Evolutionary conservation across 176 grass and related monocot species (phyloP).

Genomic region (Metroxylon sagu): DNA sequence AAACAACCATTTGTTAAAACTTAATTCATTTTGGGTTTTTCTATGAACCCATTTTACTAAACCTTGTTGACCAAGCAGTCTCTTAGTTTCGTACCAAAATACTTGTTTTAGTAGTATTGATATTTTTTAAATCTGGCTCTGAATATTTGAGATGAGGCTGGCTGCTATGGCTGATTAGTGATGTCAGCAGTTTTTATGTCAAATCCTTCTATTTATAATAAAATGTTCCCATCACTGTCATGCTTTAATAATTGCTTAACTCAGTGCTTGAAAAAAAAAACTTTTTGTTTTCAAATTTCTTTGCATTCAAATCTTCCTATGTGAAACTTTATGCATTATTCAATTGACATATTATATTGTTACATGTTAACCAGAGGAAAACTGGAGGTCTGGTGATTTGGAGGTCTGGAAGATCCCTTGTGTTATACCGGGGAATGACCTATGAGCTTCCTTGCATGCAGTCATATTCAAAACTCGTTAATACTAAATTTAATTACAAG

Average conservation of each 20-base stretch:
- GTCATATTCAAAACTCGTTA: constrained; percentile 47
- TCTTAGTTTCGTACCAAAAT: too few species aligned
- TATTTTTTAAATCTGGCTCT: too few species aligned
- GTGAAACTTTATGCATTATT: neutral
- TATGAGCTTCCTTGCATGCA: constrained; percentile 68
- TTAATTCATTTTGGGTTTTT: too few species aligned
- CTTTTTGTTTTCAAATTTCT: neutral
- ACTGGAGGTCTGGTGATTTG: constrained; percentile 91
- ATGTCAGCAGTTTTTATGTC: too few species aligned
- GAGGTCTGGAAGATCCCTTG: constrained; percentile 82
- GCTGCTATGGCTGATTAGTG: too few species aligned
- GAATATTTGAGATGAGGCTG: too few species aligned
- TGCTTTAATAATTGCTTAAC: neutral
- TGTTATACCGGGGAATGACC: constrained; percentile 80
- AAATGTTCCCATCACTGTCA: too few species aligned
- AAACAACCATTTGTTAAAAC: too few species aligned
- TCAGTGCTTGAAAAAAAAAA: neutral
- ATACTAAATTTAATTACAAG: constrained; percentile 11
- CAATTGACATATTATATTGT: constrained; percentile 1
- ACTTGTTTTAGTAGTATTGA: too few species aligned
- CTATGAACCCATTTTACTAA: too few species aligned
- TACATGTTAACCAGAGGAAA: constrained; percentile 39
- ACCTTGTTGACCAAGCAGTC: too few species aligned
- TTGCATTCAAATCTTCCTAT: neutral
- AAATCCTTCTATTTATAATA: too few species aligned